Evolutionary conservation across 2,329 filamentous ascomycete genomes (phyloP).

Genomic region (Fusarium incarnatum): DNA sequence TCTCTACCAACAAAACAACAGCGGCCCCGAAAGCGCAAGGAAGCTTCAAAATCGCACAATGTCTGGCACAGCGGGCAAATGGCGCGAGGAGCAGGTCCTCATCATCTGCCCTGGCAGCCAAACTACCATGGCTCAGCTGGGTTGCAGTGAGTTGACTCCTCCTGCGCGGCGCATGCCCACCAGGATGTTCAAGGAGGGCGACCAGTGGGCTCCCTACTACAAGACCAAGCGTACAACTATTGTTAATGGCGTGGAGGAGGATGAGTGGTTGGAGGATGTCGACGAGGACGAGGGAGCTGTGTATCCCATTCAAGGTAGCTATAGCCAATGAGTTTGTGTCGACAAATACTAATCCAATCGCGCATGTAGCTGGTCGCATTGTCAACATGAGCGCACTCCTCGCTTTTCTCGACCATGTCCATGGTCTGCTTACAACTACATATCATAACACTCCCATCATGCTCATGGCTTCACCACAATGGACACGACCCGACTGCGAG

Average conservation of each 20-base stretch:
- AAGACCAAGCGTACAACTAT: slow-evolving; percentile 74
- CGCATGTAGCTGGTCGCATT: slow-evolving; percentile 75
- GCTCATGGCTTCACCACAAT: slow-evolving; percentile 88
- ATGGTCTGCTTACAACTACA: slow-evolving; percentile 87
- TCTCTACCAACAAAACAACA: slow-evolving; percentile 7
- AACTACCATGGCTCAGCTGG: slow-evolving; percentile 90
- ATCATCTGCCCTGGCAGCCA: slow-evolving; percentile 86
- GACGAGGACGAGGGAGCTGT: slow-evolving; percentile 89
- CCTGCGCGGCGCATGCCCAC: slow-evolving; percentile 88
- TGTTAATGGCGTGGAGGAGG: slow-evolving; percentile 62
- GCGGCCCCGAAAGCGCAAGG: slow-evolving; percentile 4
- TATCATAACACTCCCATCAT: slow-evolving; percentile 97
- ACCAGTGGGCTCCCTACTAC: slow-evolving; percentile 80
- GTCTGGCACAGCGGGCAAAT: slow-evolving; percentile 69
- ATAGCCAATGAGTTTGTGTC: background rate
- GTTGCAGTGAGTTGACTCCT: slow-evolving; percentile 89
- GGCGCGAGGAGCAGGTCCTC: slow-evolving; percentile 73
- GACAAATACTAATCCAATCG: slow-evolving; percentile 35
- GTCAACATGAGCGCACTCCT: slow-evolving; percentile 94
- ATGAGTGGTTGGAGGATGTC: slow-evolving; percentile 88
- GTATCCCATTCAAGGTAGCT: slow-evolving; percentile 78
- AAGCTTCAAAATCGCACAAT: slow-evolving; percentile 53
- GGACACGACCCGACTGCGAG: slow-evolving; percentile 90
- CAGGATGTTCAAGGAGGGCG: slow-evolving; percentile 93
- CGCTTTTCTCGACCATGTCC: slow-evolving; percentile 90